Conservation (phyloP, 2,329 filamentous ascomycete genomes). For the Aspergillus ibericus region DNA sequence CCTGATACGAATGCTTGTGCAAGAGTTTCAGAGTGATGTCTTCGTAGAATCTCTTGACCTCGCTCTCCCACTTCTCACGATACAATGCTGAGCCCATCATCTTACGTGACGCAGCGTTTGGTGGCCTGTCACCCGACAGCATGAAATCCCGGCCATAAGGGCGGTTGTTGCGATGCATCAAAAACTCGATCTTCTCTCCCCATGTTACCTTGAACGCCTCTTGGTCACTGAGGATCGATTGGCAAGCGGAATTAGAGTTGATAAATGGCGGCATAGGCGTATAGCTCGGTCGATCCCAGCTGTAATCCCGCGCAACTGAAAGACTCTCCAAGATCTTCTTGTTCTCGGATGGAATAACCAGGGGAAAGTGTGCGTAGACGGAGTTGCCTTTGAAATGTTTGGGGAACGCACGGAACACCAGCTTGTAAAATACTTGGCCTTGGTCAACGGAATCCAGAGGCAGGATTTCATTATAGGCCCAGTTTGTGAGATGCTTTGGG, state of each 20-base stretch:
- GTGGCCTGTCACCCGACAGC: conserved; percentile 46
- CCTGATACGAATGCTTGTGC: conserved; percentile 46
- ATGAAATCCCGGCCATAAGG: conserved; percentile 49
- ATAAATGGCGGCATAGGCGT: conserved; percentile 41
- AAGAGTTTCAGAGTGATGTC: conserved; percentile 48
- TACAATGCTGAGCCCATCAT: conserved; percentile 48
- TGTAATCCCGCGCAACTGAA: conserved; percentile 45
- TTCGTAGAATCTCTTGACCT: conserved; percentile 51
- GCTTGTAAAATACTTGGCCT: conserved; percentile 53
- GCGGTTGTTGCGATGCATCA: conserved; percentile 41
- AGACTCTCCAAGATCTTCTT: conserved; percentile 44
- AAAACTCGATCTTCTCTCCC: conserved; percentile 47
- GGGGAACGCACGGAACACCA: conserved; percentile 53
- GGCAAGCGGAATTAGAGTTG: conserved; percentile 48
- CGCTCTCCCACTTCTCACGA: conserved; percentile 46
- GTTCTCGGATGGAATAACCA: conserved; percentile 51
- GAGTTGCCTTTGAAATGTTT: conserved; percentile 51
- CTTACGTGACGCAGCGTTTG: conserved; percentile 44
- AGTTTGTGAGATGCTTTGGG: conserved; percentile 47
- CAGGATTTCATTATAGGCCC: conserved; percentile 47
- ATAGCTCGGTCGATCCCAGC: conserved; percentile 34
- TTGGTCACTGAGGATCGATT: conserved; percentile 44
- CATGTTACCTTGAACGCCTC: conserved; percentile 50
- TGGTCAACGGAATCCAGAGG: conserved; percentile 48
- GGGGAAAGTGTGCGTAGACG: conserved; percentile 52